Base-by-base conservation (phyloP, 2,329 filamentous ascomycete genomes). In the Botrytis paeoniae region DNA sequence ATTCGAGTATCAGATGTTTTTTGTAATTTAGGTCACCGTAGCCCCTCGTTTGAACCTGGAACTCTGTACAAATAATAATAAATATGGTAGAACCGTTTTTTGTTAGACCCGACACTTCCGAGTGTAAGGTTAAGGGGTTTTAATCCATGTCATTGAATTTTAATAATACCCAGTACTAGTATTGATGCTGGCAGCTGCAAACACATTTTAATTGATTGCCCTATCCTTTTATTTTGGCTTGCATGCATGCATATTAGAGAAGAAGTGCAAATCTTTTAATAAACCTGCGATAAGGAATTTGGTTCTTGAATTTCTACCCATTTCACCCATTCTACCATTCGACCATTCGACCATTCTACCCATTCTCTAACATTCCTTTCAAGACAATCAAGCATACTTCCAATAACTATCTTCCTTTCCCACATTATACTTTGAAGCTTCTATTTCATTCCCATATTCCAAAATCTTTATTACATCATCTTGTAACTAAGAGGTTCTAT, bases 271-370 rank as follows among this genome's bases (percentile, higher is more conserved):
- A 63, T 37, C 25, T 41, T 29, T 39, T 16, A 32, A 29, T n/a
- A 22, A 41, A n/a, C 48, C 61, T 29, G n/a, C 29, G 68, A 70
- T 70, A 70, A 70, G 68, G 57, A 61, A 48, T 61, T 61, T 48
- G 16, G 1, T 51, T 35, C n/a, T 18, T 25, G 62, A 43, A 29
- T 45, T 64, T 45, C 41, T 65, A 32, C 35, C 62, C 35, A n/a
- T 32, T 39, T 25, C 22, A 7, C 43, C 43, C 43, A 41, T 41
- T 41, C 14, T 41, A 12, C 39, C 39, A 41, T 41, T 3, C 8
- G 3, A 12, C 39, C 39, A 14, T 41, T 3, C 8, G 3, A 41
- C 39, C 39, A 29, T n/a, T 6, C 43, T 45, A 7, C 43, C 43
- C 59, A 61, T 22, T n/a, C 10, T 22, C 62, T 6, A 37, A 37